Evolutionary conservation across 257 asterid species (phyloP).

Genomic region (Verbascum thapsus): DNA sequence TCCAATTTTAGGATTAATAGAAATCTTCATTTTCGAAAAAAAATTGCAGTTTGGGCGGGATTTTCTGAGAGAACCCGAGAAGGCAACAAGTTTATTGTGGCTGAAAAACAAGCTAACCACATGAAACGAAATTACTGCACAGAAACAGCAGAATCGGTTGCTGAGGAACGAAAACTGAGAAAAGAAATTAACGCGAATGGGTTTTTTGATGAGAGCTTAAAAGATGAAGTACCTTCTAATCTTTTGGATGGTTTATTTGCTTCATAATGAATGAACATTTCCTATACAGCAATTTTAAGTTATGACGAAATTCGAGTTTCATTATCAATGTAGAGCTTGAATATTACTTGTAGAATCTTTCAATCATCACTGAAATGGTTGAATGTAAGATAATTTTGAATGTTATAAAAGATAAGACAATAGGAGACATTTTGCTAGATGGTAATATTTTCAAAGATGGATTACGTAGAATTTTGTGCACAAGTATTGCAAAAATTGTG

Average conservation of each 20-base stretch:
- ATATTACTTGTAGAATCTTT: too few species aligned
- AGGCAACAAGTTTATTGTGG: constrained; percentile 86
- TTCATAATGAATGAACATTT: constrained; percentile 36
- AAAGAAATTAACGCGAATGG: constrained; percentile 60
- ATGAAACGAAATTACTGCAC: constrained; percentile 49
- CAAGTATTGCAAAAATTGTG: too few species aligned
- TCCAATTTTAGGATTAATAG: too few species aligned
- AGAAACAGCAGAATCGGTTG: constrained; percentile 72
- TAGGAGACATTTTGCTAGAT: background rate
- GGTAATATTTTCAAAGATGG: too few species aligned
- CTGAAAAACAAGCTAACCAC: constrained; percentile 70
- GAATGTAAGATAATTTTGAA: constrained; percentile 1
- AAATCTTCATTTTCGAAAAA: too few species aligned
- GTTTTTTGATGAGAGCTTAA: constrained; percentile 51
- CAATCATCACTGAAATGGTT: too few species aligned
- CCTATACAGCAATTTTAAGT: too few species aligned
- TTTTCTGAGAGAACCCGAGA: constrained; percentile 92
- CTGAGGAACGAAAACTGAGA: constrained; percentile 76
- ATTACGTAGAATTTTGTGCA: too few species aligned
- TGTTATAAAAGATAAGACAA: background rate
- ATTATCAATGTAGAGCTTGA: background rate
- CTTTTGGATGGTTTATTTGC: constrained; percentile 71
- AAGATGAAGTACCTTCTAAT: constrained; percentile 64
- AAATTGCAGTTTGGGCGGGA: constrained; percentile 89
- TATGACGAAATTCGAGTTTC: background rate